Evolutionary conservation across 1,139 yeast genomes (phyloP), one percentile per base, ranked within the genome.

Genomic region (Kluyveromyces sp.): DNA sequence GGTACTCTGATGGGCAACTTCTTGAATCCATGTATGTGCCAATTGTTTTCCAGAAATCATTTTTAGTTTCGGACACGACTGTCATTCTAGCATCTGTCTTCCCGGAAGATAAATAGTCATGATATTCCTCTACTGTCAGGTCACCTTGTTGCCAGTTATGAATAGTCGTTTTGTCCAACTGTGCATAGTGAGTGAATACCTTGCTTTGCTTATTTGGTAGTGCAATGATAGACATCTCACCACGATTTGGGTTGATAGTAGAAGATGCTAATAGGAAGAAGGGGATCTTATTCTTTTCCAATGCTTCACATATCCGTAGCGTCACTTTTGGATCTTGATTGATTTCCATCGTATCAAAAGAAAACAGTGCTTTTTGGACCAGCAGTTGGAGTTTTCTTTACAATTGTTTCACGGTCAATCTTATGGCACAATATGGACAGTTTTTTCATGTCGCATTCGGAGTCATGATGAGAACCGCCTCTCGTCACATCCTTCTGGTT

Each of bases 141-240:
- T 34, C 29, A 10, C 52, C 51, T 39, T 53, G 61, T 43, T 56
- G 53, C 67, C 67, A 63, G 5, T 52, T 53, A 50, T 60, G 56
- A 7, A 60, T 41, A 0, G 61, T 51, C 1, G 65, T 63, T 45
- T 53, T 88, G 26, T 54, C 48, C 35, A 60, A 37, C 28, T 53
- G 50, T 8, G 54, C 53, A 45, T 58, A 85, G 58, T 88, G 90
- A 1, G 87, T 76, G 28, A 88, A 71, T 2, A 81, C 77, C 25
- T 73, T 73, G 1, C 94, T 80, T 0, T 68, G 70, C 1, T 54
- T 53, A 10, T 73, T 74, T 0, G 94, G 88, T 1, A 88, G 57
- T 0, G 95, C 97, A 47, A 92, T 76, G 7, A 92, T 81, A 0
- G 96, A 81, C 92, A 95, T 88, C 50, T 81, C 74, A 0, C 97